Base-by-base conservation (phyloP, 2,329 filamentous ascomycete genomes). In the Fusarium solani-melongenae region DNA sequence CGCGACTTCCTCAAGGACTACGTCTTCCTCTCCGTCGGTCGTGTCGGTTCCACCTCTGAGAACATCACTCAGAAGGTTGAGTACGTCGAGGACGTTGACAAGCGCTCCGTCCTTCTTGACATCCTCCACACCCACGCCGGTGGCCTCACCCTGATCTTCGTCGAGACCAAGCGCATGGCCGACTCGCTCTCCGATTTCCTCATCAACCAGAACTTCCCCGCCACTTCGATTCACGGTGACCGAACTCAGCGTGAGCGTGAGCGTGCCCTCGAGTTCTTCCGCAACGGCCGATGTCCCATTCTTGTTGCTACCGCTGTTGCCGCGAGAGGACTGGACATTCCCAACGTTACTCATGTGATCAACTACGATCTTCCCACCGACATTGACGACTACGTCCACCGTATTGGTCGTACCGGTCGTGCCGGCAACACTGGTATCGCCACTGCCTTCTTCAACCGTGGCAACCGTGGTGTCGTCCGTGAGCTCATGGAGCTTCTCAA, bases 331-430 rank as follows among this genome's bases (percentile, higher is more conserved):
- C 87, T 97, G 15, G 96, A 98, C 88, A 98, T 99, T 46, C 95
- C 96, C 14, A 97, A 98, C 76, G 96, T 99, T 71, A 96, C 92
- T 49, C 96, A 99, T 85, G 96, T 99, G 57, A 92, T 99, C 89
- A 99, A 99, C 89, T 99, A 99, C 84, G 96, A 99, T 84, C 90
- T 99, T n/a, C 96, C 96, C 58, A 98, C 95, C 65, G 96, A 98
- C 81, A 97, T 98, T 79, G 96, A 98, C 80, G 96, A 98, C 85
- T 99, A 99, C 79, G 96, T 99, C 67, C 96, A 99, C 86, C 94
- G 96, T 84, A 99, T 99, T 81, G 96, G 96, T 92, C 96, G 96
- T 96, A 99, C 96, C 75, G 96, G 96, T 82, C 96, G 96, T 94
- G 96, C 96, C 76, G 96, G 96, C 84, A 99, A 99, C 89, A 98